These are phyloP conservation scores for Stemphylium lycopersici DNA, from an alignment of 2,329 filamentous ascomycete species.

Conservation along the genomic window DNA sequence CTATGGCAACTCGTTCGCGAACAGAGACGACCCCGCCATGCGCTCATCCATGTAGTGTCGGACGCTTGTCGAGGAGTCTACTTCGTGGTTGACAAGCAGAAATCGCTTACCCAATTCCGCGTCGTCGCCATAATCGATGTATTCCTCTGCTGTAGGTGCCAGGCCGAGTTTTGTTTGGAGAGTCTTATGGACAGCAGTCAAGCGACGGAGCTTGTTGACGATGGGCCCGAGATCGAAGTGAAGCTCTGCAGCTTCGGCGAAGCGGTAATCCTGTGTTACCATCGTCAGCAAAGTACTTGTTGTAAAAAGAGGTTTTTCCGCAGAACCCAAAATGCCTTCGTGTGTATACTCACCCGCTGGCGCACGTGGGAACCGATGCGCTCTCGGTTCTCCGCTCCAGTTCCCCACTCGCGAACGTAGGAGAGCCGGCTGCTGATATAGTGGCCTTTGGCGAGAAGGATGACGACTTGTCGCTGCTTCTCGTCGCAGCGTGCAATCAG, in stretches of 20 bases:
- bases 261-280: neutral
- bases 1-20: neutral
- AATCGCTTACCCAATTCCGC: neutral
- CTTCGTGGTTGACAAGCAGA: neutral
- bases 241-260: neutral
- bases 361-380: too few species aligned
- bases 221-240: neutral
- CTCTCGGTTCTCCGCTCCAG: neutral
- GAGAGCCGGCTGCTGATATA: neutral
- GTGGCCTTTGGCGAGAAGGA: neutral
- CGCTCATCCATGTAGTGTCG: neutral
- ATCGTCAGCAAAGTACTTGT: neutral
- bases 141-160: neutral
- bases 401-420: neutral
- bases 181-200: neutral
- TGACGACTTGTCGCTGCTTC: neutral
- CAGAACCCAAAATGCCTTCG: neutral
- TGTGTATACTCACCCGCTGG: neutral
- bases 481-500: neutral
- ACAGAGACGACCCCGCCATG: slow-evolving; percentile 1
- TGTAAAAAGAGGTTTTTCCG: neutral
- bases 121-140: neutral
- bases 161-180: neutral
- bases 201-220: neutral
- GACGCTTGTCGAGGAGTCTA: neutral